A percentile compares a stretch with the other conserved stretches of the same genome.
These are phyloP conservation scores for Neurospora sublineolata DNA, from an alignment of 495 filamentous ascomycete genomes.

Conservation along the genomic window DNA sequence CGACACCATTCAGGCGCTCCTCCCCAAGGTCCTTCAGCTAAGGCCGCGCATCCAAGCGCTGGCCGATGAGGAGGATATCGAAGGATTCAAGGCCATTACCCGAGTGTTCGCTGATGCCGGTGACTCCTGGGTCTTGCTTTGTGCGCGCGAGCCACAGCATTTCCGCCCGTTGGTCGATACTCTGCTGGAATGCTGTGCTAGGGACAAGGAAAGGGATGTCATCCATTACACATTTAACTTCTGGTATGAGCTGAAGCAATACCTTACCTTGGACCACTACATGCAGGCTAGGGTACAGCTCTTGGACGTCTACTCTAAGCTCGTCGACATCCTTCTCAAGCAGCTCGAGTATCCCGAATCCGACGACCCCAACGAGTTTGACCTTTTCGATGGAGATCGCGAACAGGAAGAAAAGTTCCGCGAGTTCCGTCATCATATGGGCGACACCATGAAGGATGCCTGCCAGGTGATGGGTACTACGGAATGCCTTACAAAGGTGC, in stretches of 20 bases:
- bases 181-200: slow-evolving; percentile 77
- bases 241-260: slow-evolving; percentile 98
- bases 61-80: slow-evolving; percentile 73
- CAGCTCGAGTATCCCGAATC: slow-evolving; percentile 83
- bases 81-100: slow-evolving; percentile 78
- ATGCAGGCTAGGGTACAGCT: slow-evolving; percentile 65
- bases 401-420: slow-evolving; percentile 96
- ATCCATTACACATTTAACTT: slow-evolving; percentile 88
- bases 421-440: slow-evolving; percentile 92
- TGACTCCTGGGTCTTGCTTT: slow-evolving; percentile 82
- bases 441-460: slow-evolving; percentile 93
- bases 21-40: slow-evolving; percentile 69
- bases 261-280: slow-evolving; percentile 79
- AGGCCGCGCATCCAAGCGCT: slow-evolving; percentile 64
- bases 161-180: slow-evolving; percentile 84
- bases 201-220: slow-evolving; percentile 79
- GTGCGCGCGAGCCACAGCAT: slow-evolving; percentile 68
- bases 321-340: slow-evolving; percentile 88
- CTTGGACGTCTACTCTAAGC: slow-evolving; percentile 66
- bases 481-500: slow-evolving; percentile 80
- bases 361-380: slow-evolving; percentile 57
- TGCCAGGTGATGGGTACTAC: slow-evolving; percentile 90
- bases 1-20: slow-evolving; percentile 68
- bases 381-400: slow-evolving; percentile 90
- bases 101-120: slow-evolving; percentile 87